Percentiles rank a stretch among this genome's conserved stretches.
phyloP scores from a whole-genome alignment of 2,329 filamentous ascomycete species.

The Colletotrichum trifolii region DNA sequence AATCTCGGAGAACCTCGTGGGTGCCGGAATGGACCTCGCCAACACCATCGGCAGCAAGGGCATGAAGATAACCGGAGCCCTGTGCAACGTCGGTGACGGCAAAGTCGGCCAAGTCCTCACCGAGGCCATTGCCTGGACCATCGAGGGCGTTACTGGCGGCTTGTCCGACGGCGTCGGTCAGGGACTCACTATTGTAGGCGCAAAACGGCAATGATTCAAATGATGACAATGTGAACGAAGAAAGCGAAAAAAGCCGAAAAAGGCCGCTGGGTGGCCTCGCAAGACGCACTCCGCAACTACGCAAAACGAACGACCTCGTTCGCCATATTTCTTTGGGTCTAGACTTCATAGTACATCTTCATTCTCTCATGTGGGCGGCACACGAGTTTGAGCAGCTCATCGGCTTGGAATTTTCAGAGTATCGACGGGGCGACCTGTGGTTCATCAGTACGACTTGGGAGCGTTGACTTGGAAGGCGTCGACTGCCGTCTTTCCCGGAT shows the following conservation, averaged over 20 bases:
- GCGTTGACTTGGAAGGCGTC: too few species aligned
- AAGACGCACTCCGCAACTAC: not conserved
- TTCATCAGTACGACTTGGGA: too few species aligned
- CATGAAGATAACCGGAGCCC: constrained; percentile 61
- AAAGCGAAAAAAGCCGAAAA: not conserved
- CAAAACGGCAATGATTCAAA: constrained; percentile 28
- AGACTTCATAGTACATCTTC: constrained; percentile 27
- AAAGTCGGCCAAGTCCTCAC: constrained; percentile 69
- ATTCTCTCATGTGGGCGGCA: constrained; percentile 2
- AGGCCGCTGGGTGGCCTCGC: not conserved
- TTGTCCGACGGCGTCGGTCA: constrained; percentile 71
- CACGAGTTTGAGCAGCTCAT: not conserved
- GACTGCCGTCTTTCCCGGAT: too few species aligned
- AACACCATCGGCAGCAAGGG: constrained; percentile 64
- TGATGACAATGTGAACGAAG: not conserved
- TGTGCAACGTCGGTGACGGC: constrained; percentile 72
- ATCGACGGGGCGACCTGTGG: too few species aligned
- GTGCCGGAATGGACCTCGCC: constrained; percentile 61
- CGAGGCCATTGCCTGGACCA: constrained; percentile 68
- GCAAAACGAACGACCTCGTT: constrained; percentile 1
- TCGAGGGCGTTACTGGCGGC: constrained; percentile 73
- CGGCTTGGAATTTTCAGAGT: too few species aligned
- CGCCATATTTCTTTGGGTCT: constrained; percentile 5
- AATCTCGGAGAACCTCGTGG: constrained; percentile 68
- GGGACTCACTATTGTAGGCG: constrained; percentile 40